Percentiles rank a stretch among this genome's conserved stretches.
phyloP scores from a whole-genome alignment of 345 rosid genomes.

The Arabidopsis arenosa region DNA sequence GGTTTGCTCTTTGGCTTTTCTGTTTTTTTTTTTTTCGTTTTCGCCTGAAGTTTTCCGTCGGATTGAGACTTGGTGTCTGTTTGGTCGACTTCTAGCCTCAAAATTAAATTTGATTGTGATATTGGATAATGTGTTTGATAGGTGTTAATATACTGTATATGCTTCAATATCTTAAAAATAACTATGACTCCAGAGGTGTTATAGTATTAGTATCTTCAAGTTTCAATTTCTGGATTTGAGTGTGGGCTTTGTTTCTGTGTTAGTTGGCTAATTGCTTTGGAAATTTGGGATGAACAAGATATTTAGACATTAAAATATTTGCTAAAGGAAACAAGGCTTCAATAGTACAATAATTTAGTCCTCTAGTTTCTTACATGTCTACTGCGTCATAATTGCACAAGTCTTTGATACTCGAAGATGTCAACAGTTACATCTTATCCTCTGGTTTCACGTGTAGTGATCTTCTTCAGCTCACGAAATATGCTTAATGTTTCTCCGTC shows the following conservation, averaged over 20 bases:
- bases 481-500: conserved; percentile 60
- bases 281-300: conserved; percentile 6
- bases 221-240: neutral
- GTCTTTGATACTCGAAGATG: conserved; percentile 23
- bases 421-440: conserved; percentile 26
- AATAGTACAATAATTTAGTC: conserved; percentile 13
- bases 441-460: conserved; percentile 34
- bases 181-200: neutral
- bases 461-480: conserved; percentile 76
- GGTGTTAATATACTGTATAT: neutral
- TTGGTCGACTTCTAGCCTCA: no score
- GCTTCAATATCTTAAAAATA: neutral
- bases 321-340: conserved; percentile 1
- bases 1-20: conserved; percentile 21
- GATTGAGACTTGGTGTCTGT: no score
- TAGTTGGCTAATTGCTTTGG: neutral
- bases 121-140: neutral
- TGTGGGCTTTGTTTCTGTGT: neutral
- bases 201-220: conserved; percentile 4
- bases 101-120: neutral
- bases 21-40: neutral
- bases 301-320: neutral
- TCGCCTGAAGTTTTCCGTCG: neutral
- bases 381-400: neutral
- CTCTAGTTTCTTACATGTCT: conserved; percentile 26